Percentiles rank a stretch among this genome's conserved stretches.
These are phyloP conservation scores for Carex myosuroides DNA, from an alignment of 176 grass and related monocot genomes.

Conservation along the genomic window DNA sequence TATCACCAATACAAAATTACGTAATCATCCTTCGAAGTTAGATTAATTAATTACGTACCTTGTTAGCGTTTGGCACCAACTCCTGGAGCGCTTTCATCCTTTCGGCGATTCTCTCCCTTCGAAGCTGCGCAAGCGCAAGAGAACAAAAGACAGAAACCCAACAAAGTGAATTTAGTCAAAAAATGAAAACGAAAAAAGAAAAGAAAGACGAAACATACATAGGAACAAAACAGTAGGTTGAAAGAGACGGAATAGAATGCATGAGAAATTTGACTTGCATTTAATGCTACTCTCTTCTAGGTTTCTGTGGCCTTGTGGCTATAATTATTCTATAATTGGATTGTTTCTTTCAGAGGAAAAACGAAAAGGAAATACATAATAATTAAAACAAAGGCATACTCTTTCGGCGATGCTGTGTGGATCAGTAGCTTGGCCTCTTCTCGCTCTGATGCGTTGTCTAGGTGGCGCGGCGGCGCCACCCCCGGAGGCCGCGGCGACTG, in stretches of 20 bases:
- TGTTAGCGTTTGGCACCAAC: slow-evolving; percentile 84
- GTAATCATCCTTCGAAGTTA: background rate
- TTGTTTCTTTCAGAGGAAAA: background rate
- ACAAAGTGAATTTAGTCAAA: slow-evolving; percentile 1
- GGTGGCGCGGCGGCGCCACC: slow-evolving; percentile 39
- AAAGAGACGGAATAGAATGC: slow-evolving; percentile 13
- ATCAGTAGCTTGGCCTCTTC: slow-evolving; percentile 72
- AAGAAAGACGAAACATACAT: background rate
- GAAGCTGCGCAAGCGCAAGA: slow-evolving; percentile 48
- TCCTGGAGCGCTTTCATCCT: slow-evolving; percentile 97
- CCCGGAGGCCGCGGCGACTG: slow-evolving; percentile 18
- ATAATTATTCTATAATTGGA: background rate
- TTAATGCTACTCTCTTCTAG: slow-evolving; percentile 7
- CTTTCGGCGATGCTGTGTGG: slow-evolving; percentile 92
- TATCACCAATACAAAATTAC: background rate
- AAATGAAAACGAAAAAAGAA: background rate
- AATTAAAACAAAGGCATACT: slow-evolving; percentile 34
- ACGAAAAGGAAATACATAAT: background rate
- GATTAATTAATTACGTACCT: slow-evolving; percentile 32
- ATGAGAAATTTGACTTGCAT: slow-evolving; percentile 22
- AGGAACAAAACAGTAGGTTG: background rate
- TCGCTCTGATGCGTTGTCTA: slow-evolving; percentile 54
- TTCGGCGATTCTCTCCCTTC: slow-evolving; percentile 96
- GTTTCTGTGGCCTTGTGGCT: slow-evolving; percentile 4
- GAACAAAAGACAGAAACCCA: slow-evolving; percentile 17